phyloP scores from a whole-genome alignment of 345 rosid species.

The Arabis alpina region DNA sequence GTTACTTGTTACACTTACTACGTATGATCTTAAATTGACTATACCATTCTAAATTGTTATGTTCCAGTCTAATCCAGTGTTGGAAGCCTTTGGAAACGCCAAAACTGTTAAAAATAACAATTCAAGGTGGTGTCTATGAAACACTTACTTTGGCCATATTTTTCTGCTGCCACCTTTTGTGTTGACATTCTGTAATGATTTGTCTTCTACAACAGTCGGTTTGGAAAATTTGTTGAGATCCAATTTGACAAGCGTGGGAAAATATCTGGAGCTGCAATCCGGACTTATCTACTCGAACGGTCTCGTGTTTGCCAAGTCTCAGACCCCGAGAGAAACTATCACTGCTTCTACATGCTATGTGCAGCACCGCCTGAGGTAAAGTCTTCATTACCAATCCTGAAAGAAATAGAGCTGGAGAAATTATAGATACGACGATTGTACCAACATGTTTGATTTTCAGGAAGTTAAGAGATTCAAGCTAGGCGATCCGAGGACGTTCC shows the following conservation, averaged over 20 bases:
- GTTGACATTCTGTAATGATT: conserved; percentile 12
- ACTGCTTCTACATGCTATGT: conserved; percentile 76
- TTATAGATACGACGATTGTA: not conserved
- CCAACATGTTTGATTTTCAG: conserved; percentile 45
- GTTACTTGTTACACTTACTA: not conserved
- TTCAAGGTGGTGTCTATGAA: conserved; percentile 59
- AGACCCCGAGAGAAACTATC: conserved; percentile 80
- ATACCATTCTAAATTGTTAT: conserved; percentile 26
- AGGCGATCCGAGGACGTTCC: conserved; percentile 70
- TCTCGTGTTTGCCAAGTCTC: conserved; percentile 85
- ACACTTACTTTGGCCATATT: conserved; percentile 10
- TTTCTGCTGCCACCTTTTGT: conserved; percentile 17
- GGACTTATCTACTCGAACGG: conserved; percentile 80
- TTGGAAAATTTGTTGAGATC: conserved; percentile 92
- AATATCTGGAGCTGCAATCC: conserved; percentile 85
- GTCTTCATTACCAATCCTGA: conserved; percentile 28
- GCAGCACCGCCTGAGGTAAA: conserved; percentile 70
- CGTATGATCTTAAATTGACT: too few relatives aligned
- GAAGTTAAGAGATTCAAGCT: conserved; percentile 68
- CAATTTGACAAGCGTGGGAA: conserved; percentile 85
- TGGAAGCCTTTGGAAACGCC: conserved; percentile 96
- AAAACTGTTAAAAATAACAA: conserved; percentile 90
- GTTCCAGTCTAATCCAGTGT: conserved; percentile 80
- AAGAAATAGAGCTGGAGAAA: conserved; percentile 22
- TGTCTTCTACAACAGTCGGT: conserved; percentile 55